These are phyloP conservation scores for Nakaseomyces kungkrabaensis DNA, from an alignment of 1,139 yeast genomes.

Conservation along the genomic window DNA sequence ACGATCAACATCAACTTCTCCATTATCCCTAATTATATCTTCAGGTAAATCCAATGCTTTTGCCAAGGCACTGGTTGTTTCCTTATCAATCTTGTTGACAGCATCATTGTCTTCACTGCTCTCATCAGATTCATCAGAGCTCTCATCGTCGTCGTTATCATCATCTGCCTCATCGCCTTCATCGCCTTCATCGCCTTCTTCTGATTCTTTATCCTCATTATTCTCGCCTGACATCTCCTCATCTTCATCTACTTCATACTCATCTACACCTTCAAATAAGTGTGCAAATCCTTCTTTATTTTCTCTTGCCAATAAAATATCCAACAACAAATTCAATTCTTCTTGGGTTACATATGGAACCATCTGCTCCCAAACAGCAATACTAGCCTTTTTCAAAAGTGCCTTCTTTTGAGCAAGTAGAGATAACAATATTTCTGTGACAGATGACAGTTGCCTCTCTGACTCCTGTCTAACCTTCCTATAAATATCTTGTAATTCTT, in stretches of 20 bases:
- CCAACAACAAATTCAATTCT: conserved; percentile 51
- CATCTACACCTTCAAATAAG: conserved; percentile 60
- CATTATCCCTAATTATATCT: conserved; percentile 36
- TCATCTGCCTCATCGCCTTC: conserved; percentile 26
- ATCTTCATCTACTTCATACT: conserved; percentile 49
- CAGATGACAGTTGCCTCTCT: conserved; percentile 41
- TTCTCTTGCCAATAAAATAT: conserved; percentile 65
- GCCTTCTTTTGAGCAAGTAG: conserved; percentile 65
- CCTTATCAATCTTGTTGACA: conserved; percentile 47
- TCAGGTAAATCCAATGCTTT: conserved; percentile 67
- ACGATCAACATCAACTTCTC: conserved; percentile 41
- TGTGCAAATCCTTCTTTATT: conserved; percentile 72
- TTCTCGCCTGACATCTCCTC: conserved; percentile 59
- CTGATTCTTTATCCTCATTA: conserved; percentile 82
- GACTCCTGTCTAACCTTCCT: conserved; percentile 33
- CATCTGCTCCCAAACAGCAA: conserved; percentile 67
- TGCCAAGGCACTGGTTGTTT: conserved; percentile 62
- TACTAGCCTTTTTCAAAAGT: conserved; percentile 60
- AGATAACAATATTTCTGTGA: conserved; percentile 73
- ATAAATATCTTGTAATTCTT: conserved; percentile 55
- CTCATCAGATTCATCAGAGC: conserved; percentile 35
- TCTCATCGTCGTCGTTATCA: conserved; percentile 24
- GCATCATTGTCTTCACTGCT: conserved; percentile 57
- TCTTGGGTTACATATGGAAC: conserved; percentile 38
- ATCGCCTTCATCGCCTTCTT: conserved; percentile 58